phyloP scores from a whole-genome alignment of 2,329 filamentous ascomycete genomes.

The Diaporthe caulivora region DNA sequence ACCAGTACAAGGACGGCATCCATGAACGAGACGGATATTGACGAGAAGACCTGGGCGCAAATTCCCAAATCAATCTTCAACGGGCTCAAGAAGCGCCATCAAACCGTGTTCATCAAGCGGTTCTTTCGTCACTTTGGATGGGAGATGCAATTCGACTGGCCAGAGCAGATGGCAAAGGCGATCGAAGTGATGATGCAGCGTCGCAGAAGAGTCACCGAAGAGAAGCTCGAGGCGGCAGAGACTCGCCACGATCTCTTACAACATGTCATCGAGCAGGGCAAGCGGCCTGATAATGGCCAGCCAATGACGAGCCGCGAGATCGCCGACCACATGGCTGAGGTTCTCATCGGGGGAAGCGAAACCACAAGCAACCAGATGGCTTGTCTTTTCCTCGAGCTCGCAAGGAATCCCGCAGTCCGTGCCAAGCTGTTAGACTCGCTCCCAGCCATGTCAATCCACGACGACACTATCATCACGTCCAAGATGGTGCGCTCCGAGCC shows the following conservation, averaged over 20 bases:
- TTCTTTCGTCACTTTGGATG: conserved; percentile 37
- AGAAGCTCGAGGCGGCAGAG: neutral
- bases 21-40: conserved; percentile 36
- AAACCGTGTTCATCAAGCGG: conserved; percentile 40
- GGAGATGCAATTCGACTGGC: conserved; percentile 41
- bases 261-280: conserved; percentile 40
- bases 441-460: conserved; percentile 1
- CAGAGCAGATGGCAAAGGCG: conserved; percentile 38
- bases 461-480: neutral
- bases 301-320: conserved; percentile 40
- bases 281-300: conserved; percentile 7
- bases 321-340: neutral
- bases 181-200: conserved; percentile 34
- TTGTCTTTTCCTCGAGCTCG: conserved; percentile 45
- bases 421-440: conserved; percentile 36
- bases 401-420: conserved; percentile 41
- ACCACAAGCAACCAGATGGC: conserved; percentile 44
- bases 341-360: conserved; percentile 45
- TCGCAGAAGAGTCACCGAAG: neutral
- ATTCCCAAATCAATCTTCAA: conserved; percentile 41
- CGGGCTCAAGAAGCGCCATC: conserved; percentile 36
- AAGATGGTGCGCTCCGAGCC: conserved; percentile 64
- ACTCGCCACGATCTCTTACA: conserved; percentile 37
- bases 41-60: conserved; percentile 39
- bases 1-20: conserved; percentile 40